A percentile compares a stretch with the other conserved stretches of the same genome.
Conservation (phyloP, 2,329 filamentous ascomycete genomes). For the Cytospora schulzeri region DNA sequence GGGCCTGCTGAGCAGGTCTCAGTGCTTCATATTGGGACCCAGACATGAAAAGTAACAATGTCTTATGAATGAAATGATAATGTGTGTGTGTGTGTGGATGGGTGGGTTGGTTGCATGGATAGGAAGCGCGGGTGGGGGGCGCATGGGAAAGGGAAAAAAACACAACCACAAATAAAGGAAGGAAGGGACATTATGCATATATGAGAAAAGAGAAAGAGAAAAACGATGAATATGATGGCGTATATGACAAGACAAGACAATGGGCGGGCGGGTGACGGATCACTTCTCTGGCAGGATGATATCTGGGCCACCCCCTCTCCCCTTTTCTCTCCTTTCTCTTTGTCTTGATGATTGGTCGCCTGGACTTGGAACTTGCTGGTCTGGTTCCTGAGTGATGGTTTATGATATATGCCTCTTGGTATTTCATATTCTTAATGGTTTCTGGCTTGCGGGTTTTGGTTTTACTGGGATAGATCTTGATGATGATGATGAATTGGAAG, state of each 20-base stretch:
- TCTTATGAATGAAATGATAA: not conserved
- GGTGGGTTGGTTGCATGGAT: not conserved
- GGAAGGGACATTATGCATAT: not conserved
- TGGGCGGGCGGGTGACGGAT: not conserved
- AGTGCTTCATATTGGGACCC: not conserved
- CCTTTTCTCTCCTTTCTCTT: too few relatives aligned
- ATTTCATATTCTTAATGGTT: slow-evolving; percentile 6
- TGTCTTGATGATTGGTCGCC: not conserved
- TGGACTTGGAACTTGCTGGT: slow-evolving; percentile 16
- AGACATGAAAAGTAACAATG: slow-evolving; percentile 6
- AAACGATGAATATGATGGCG: not conserved
- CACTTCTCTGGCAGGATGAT: not conserved
- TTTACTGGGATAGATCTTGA: not conserved
- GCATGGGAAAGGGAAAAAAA: not conserved
- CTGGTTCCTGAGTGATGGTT: slow-evolving; percentile 3
- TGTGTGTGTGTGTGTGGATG: too few relatives aligned
- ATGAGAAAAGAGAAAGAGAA: not conserved
- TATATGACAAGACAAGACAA: not conserved
- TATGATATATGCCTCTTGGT: not conserved
- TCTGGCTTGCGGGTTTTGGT: not conserved
- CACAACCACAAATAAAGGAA: not conserved
- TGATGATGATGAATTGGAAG: not conserved
- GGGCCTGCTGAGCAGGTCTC: slow-evolving; percentile 25
- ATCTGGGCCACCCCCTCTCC: too few relatives aligned
- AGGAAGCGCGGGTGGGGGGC: not conserved